A percentile compares a stretch with the other conserved stretches of the same genome.
Conservation (phyloP, 495 filamentous ascomycete species). For the Aspergillus cavernicola region DNA sequence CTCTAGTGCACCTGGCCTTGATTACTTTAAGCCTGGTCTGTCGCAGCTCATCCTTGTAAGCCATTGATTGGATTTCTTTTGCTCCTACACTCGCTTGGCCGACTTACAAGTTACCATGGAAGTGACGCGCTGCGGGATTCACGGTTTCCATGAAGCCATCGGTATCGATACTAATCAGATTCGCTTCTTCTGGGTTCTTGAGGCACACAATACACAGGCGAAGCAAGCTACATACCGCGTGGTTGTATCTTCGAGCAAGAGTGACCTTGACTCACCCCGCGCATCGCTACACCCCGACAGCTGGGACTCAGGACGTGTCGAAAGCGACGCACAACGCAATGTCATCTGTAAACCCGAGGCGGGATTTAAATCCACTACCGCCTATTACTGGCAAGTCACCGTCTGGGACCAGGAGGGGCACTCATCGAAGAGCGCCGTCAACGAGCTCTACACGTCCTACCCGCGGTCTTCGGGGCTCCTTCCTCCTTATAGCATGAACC, state of each 20-base stretch:
- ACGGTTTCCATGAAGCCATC: slow-evolving; percentile 28
- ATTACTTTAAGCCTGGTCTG: neutral
- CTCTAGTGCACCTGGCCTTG: neutral
- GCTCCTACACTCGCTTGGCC: neutral
- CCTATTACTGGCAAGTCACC: slow-evolving; percentile 22
- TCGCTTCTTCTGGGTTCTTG: slow-evolving; percentile 25
- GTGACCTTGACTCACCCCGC: neutral
- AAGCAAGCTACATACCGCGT: slow-evolving; percentile 23
- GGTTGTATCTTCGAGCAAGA: slow-evolving; percentile 10
- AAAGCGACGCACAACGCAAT: slow-evolving; percentile 25
- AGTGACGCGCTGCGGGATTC: slow-evolving; percentile 26
- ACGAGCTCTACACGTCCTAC: slow-evolving; percentile 26
- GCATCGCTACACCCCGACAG: neutral
- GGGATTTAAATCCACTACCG: slow-evolving; percentile 24
- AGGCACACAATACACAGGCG: neutral
- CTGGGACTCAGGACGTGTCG: slow-evolving; percentile 26
- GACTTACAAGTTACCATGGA: slow-evolving; percentile 7
- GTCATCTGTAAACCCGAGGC: slow-evolving; percentile 20
- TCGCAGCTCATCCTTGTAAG: neutral
- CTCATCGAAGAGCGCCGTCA: slow-evolving; percentile 13
- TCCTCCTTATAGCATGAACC: slow-evolving; percentile 31
- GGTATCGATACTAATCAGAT: slow-evolving; percentile 28
- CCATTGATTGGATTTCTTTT: neutral
- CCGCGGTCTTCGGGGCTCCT: slow-evolving; percentile 18
- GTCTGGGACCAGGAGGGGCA: slow-evolving; percentile 19